Base-by-base conservation (phyloP, 257 asterid genomes). In the Fraxinus quadrangulata region DNA sequence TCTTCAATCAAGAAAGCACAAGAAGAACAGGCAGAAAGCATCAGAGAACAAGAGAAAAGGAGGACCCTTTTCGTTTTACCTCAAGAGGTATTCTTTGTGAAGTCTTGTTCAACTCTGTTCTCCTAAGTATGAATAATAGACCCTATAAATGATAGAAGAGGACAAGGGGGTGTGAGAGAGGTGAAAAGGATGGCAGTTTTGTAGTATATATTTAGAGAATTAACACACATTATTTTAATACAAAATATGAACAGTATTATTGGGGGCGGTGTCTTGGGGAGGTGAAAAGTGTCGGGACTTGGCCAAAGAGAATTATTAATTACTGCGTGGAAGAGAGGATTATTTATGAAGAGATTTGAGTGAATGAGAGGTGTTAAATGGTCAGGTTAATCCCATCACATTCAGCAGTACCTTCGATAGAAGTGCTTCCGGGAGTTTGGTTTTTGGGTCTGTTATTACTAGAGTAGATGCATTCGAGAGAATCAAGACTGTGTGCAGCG, bases 261-360 rank as follows among this genome's bases (percentile, higher is more conserved):
- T 69, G 71, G 34, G 70, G 45, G 45, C 21, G 74, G 51, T 34
- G 76, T 17, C 65, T 39, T 71, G n/a, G 86, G 85, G 82, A 81
- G 82, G 83, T 85, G 87, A 83, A 85, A 86, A 86, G 84, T 74
- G 86, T 80, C 86, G 85, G 83, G 77, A 59, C 71, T 77, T 73
- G 28, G 51, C 69, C n/a, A 63, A 23, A 63, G 33, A 23, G 65
- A 45, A 19, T 17, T 51, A 31, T 75, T 31, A 33, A 63, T 70
- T 74, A 75, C 77, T 10, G 63, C 2, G 56, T 34, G 74, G 8
- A 82, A 68, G 71, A 59, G 34, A 17, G 34, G 68, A 11, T 69
- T 67, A 73, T 66, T 79, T 67, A 74, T 8, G 73, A 40, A 19
- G 31, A 79, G 40, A 33, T 19, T 19, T 8, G 36, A 36, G 63